phyloP scores from a whole-genome alignment of 2,329 filamentous ascomycete genomes.

The Cercospora sp. region DNA sequence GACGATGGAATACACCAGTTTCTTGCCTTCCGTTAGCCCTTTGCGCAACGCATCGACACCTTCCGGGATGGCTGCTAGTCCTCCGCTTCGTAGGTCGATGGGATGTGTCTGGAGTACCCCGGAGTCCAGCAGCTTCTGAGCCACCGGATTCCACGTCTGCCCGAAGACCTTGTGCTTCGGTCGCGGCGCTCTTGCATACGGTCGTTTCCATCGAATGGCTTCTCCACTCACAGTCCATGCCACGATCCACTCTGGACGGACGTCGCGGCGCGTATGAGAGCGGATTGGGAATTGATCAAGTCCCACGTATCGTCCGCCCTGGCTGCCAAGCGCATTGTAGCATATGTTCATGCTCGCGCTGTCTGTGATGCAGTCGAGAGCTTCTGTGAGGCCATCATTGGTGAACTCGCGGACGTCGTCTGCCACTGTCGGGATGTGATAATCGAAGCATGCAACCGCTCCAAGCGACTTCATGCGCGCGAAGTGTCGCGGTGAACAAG shows the following conservation, averaged over 20 bases:
- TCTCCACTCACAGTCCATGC: conserved; percentile 26
- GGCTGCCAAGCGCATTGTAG: conserved; percentile 22
- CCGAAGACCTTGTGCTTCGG: conserved; percentile 24
- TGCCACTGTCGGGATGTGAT: conserved; percentile 18
- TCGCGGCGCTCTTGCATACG: conserved; percentile 20
- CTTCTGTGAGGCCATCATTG: conserved; percentile 12
- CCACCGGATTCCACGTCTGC: conserved; percentile 22
- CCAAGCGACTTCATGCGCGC: conserved; percentile 21
- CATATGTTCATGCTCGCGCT: conserved; percentile 27
- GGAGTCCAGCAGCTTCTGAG: conserved; percentile 21
- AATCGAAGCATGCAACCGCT: conserved; percentile 24
- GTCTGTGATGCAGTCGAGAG: conserved; percentile 27
- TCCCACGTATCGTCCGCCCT: conserved; percentile 26
- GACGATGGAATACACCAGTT: conserved; percentile 24
- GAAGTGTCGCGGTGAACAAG: conserved; percentile 26
- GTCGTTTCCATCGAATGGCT: conserved; percentile 23
- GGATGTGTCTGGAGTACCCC: conserved; percentile 23
- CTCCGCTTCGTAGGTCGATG: conserved; percentile 21
- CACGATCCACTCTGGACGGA: conserved; percentile 27
- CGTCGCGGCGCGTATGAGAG: conserved; percentile 22
- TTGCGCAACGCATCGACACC: conserved; percentile 25
- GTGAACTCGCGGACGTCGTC: conserved; percentile 23
- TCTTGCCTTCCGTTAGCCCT: conserved; percentile 21
- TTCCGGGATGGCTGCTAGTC: conserved; percentile 19
- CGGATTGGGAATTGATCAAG: conserved; percentile 28